These are phyloP conservation scores for Calvatia gigantea DNA, from an alignment of 768 basidiomycete species.

Conservation along the genomic window DNA sequence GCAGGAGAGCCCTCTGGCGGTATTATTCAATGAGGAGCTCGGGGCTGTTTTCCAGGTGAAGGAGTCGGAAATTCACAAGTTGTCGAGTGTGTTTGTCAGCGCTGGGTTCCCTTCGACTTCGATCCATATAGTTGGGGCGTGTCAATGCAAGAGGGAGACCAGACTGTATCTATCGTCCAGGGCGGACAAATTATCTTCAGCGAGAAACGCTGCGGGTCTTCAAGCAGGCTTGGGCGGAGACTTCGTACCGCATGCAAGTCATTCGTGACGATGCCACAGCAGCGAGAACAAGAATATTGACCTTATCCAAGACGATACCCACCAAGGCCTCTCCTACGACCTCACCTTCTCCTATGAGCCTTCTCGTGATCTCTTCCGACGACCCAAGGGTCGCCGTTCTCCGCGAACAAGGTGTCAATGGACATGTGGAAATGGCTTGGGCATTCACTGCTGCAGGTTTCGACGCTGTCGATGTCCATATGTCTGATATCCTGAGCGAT, in stretches of 20 bases:
- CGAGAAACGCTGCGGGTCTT: slow-evolving; percentile 61
- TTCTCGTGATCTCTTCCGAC: slow-evolving; percentile 35
- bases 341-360: slow-evolving; percentile 54
- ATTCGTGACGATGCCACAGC: slow-evolving; percentile 78
- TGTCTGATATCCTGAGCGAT: slow-evolving; percentile 92
- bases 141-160: slow-evolving; percentile 53
- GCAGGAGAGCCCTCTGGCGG: slow-evolving; percentile 53
- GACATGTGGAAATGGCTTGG: slow-evolving; percentile 99
- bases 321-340: slow-evolving; percentile 71
- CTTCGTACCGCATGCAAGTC: slow-evolving; percentile 88
- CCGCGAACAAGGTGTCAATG: slow-evolving; percentile 98
- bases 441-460: slow-evolving; percentile 93
- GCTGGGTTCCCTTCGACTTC: slow-evolving; percentile 74
- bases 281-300: slow-evolving; percentile 81
- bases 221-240: slow-evolving; percentile 93
- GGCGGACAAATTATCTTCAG: slow-evolving; percentile 52
- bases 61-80: slow-evolving; percentile 45
- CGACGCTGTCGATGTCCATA: slow-evolving; percentile 94
- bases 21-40: slow-evolving; percentile 94
- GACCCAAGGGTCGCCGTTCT: slow-evolving; percentile 93
- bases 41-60: slow-evolving; percentile 91
- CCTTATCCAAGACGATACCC: slow-evolving; percentile 57
- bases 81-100: slow-evolving; percentile 59
- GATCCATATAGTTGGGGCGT: slow-evolving; percentile 76
- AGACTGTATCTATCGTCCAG: slow-evolving; percentile 61